Conservation (phyloP, 2,329 filamentous ascomycete species). For the Nemania sp. region DNA sequence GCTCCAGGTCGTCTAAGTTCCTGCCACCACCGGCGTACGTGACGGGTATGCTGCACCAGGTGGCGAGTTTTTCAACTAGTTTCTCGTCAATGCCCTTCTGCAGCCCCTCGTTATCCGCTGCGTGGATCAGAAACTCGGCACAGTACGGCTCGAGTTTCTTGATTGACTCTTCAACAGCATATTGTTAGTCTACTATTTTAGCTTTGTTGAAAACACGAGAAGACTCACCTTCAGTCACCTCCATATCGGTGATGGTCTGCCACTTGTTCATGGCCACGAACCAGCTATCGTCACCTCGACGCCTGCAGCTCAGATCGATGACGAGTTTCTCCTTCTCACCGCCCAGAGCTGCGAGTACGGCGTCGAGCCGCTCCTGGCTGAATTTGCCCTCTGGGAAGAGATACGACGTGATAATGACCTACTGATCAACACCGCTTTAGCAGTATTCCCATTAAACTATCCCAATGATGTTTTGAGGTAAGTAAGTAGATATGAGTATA, state of each 20-base stretch:
- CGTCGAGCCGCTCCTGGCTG: constrained; percentile 73
- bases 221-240: constrained; percentile 76
- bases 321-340: constrained; percentile 81
- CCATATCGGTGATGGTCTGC: constrained; percentile 97
- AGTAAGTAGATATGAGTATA: no score
- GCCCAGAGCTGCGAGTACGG: constrained; percentile 71
- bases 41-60: constrained; percentile 90
- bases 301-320: constrained; percentile 90
- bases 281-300: constrained; percentile 73
- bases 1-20: constrained; percentile 77
- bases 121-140: constrained; percentile 95
- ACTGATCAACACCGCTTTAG: constrained; percentile 36
- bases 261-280: constrained; percentile 99
- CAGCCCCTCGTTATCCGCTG: constrained; percentile 93
- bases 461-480: no score
- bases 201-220: background rate
- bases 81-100: constrained; percentile 89
- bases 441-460: no score
- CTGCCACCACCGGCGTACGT: constrained; percentile 96
- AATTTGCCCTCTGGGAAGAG: constrained; percentile 86
- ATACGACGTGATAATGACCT: constrained; percentile 97
- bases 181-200: background rate
- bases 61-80: constrained; percentile 73
- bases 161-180: constrained; percentile 67
- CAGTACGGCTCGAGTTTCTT: constrained; percentile 83